These are phyloP conservation scores for Pisolithus microcarpus DNA, from an alignment of 768 basidiomycete species.

Conservation along the genomic window DNA sequence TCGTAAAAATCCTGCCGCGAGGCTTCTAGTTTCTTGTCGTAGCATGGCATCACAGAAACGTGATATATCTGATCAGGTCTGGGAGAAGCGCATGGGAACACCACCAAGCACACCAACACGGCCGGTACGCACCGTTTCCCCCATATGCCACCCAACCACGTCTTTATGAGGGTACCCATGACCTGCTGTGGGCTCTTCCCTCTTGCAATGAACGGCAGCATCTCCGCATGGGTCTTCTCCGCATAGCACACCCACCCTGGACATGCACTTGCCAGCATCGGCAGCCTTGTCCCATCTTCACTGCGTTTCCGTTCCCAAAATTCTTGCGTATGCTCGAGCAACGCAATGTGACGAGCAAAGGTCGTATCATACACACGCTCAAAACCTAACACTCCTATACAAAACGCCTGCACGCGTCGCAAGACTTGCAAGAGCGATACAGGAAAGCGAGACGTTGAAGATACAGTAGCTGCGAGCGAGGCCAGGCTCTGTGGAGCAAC, in stretches of 20 bases:
- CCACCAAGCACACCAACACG: neutral
- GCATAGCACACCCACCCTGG: constrained; percentile 99
- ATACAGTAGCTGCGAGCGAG: constrained; percentile 61
- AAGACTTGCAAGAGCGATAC: constrained; percentile 56
- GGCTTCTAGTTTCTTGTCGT: constrained; percentile 99
- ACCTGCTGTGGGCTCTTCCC: constrained; percentile 93
- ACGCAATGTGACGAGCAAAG: constrained; percentile 81
- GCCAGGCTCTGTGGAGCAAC: constrained; percentile 85
- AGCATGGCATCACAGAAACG: constrained; percentile 97
- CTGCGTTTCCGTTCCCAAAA: constrained; percentile 60
- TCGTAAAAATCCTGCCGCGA: constrained; percentile 91
- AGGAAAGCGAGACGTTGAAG: constrained; percentile 36
- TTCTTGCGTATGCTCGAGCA: constrained; percentile 76
- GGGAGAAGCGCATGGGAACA: constrained; percentile 7
- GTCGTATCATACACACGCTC: constrained; percentile 90
- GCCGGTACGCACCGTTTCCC: constrained; percentile 52
- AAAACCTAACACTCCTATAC: constrained; percentile 60
- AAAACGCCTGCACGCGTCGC: constrained; percentile 66
- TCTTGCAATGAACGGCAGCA: constrained; percentile 82
- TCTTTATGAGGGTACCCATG: constrained; percentile 90
- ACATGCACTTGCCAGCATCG: constrained; percentile 93
- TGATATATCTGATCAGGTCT: constrained; percentile 91
- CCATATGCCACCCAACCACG: constrained; percentile 69
- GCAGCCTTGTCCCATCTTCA: constrained; percentile 41
- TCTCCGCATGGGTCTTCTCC: constrained; percentile 92